Base-by-base conservation (phyloP, 2,329 filamentous ascomycete genomes). In the Talaromyces piceae region DNA sequence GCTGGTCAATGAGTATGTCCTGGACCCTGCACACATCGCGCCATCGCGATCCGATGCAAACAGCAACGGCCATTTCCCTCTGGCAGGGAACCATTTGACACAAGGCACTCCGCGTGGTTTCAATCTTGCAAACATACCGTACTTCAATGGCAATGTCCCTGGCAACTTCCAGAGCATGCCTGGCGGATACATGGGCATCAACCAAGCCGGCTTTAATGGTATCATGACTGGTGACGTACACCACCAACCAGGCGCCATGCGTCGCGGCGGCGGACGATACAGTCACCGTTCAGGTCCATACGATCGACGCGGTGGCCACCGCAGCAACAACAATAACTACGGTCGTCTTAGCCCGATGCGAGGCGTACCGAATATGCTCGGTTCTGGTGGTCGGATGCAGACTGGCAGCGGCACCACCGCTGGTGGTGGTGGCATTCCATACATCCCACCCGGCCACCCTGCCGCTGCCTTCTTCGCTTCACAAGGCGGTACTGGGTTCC, bases 21-120 rank as follows among this genome's bases (percentile, higher is more conserved):
- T 95, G 41, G 93, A 98, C 63, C 93, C 93, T 37, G 84, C 91
- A 9, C 91, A 95, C 62, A 96, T 98, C 66, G 90, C 90, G 30
- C 89, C 93, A 1, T 94, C 91, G 9, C 82, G 91, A 52, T 93
- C 91, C 16, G 90, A 98, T 72, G 87, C 91, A 31, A 96, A 94
- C 65, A 94, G 87, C 61, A 96, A 96, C 62, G 91, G 91, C 1
- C 91, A 96, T 70, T 96, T 96, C 76, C 90, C 91, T 1, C 81
- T 89, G 39, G 78, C 82, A 45, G 88, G 86, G 61, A 82, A 84
- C 18, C 87, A 91, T 60, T 79, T 83, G 47, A 82, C 84, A 33
- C 82, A 85, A 4, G 91, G 91, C 43, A 96, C 91, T 5, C 91
- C 91, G 30, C 85, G 91, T 27, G 91, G 91, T 0, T 97, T 97